Evolutionary conservation across 73 alveolate genomes (phyloP).

Genomic region (Paramecium primaurelia): DNA sequence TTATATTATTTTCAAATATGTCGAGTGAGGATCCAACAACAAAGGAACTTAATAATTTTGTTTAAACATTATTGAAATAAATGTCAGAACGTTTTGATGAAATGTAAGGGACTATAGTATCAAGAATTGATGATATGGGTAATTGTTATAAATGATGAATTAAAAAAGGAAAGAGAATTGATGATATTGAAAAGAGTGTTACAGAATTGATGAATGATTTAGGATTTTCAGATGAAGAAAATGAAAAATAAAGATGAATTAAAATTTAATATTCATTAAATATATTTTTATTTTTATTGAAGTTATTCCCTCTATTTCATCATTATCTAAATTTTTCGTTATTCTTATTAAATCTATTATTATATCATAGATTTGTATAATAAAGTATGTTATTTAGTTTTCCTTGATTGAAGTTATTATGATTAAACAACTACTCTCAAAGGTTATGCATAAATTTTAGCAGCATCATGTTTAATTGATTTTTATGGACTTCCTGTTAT

Average conservation of each 20-base stretch:
- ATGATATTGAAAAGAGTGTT: slow-evolving; percentile 57
- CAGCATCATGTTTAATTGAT: not conserved
- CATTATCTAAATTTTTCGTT: not conserved
- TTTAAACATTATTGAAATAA: slow-evolving; percentile 42
- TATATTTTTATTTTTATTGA: not conserved
- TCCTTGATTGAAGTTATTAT: not conserved
- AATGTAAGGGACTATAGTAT: slow-evolving; percentile 46
- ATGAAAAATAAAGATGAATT: not conserved
- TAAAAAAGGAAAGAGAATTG: slow-evolving; percentile 43
- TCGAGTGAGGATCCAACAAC: not conserved
- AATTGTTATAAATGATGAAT: not conserved
- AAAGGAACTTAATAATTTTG: not conserved
- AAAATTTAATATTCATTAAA: not conserved
- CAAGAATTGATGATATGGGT: slow-evolving; percentile 63
- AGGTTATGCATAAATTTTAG: not conserved
- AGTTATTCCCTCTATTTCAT: not conserved
- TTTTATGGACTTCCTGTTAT: not conserved
- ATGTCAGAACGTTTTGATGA: slow-evolving; percentile 59
- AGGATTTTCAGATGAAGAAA: slow-evolving; percentile 53
- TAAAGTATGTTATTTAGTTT: not conserved
- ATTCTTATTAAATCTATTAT: not conserved
- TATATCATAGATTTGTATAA: not conserved
- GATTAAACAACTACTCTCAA: not conserved
- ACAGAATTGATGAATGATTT: slow-evolving; percentile 55
- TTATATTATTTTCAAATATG: not conserved